Conservation (phyloP, 2,329 filamentous ascomycete species). For the Teratosphaeria destructans region DNA sequence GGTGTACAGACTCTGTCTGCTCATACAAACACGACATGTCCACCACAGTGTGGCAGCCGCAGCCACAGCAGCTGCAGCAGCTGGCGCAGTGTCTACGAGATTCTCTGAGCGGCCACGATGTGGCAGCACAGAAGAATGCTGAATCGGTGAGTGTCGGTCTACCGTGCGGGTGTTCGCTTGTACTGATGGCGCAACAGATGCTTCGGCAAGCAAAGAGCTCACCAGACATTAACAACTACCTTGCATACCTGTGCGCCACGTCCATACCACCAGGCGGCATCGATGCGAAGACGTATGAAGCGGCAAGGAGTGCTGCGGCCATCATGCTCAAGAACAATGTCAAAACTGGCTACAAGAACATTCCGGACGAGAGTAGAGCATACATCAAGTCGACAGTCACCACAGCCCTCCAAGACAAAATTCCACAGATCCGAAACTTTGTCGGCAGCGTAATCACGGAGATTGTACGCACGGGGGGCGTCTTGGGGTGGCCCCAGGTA, state of each 20-base stretch:
- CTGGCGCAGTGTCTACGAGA: slow-evolving; percentile 82
- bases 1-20: background rate
- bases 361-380: slow-evolving; percentile 60
- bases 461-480: slow-evolving; percentile 70
- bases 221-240: slow-evolving; percentile 94
- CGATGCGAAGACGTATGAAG: slow-evolving; percentile 52
- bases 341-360: slow-evolving; percentile 61
- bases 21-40: background rate
- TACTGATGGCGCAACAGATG: slow-evolving; percentile 52
- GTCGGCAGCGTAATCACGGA: slow-evolving; percentile 93
- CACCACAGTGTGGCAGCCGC: slow-evolving; percentile 85
- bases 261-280: slow-evolving; percentile 51
- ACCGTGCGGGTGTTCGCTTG: background rate
- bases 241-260: slow-evolving; percentile 79
- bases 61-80: slow-evolving; percentile 77
- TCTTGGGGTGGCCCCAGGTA: slow-evolving; percentile 85
- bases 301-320: slow-evolving; percentile 76
- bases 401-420: slow-evolving; percentile 68
- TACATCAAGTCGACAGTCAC: slow-evolving; percentile 75
- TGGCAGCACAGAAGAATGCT: slow-evolving; percentile 73
- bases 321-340: slow-evolving; percentile 96
- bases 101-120: slow-evolving; percentile 77
- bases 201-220: slow-evolving; percentile 78
- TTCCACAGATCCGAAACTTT: slow-evolving; percentile 73
- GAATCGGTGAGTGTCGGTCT: slow-evolving; percentile 57